These are phyloP conservation scores for Pichia ethanolica DNA, from an alignment of 805 yeast species.

Conservation along the genomic window DNA sequence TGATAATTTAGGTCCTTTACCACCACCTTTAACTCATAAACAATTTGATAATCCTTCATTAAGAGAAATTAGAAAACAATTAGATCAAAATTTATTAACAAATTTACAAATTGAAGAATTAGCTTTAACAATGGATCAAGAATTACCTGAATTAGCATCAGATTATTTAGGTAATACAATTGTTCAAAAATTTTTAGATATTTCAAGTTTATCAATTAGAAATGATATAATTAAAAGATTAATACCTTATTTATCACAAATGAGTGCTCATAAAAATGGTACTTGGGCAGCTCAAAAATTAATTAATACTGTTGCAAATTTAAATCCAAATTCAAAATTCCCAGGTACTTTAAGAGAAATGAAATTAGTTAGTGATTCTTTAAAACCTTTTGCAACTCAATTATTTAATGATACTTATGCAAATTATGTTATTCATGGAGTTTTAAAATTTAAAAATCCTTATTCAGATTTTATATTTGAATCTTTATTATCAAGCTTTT, in stretches of 20 bases:
- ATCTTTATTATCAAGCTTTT: conserved; percentile 66
- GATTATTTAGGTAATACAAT: conserved; percentile 95
- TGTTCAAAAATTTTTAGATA: conserved; percentile 81
- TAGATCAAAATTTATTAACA: conserved; percentile 48
- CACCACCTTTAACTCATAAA: conserved; percentile 60
- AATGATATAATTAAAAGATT: conserved; percentile 75
- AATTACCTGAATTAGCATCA: conserved; percentile 82
- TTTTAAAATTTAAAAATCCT: conserved; percentile 77
- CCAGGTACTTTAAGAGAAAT: conserved; percentile 44
- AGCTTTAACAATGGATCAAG: conserved; percentile 77
- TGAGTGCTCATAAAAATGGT: conserved; percentile 95
- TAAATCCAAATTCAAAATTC: background rate
- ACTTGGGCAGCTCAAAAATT: conserved; percentile 99
- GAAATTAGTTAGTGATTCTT: conserved; percentile 55
- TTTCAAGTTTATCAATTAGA: conserved; percentile 61
- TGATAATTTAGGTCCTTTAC: conserved; percentile 63
- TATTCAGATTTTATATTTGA: conserved; percentile 87
- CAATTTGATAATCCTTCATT: conserved; percentile 83
- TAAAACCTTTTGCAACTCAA: conserved; percentile 76
- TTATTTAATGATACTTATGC: conserved; percentile 94
- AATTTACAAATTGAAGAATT: conserved; percentile 69
- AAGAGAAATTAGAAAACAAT: conserved; percentile 73
- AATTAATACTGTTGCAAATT: conserved; percentile 53
- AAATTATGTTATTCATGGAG: conserved; percentile 91
- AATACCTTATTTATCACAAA: conserved; percentile 74